These are phyloP conservation scores for Scorias spongiosa DNA, from an alignment of 2,329 filamentous ascomycete genomes.

Conservation along the genomic window DNA sequence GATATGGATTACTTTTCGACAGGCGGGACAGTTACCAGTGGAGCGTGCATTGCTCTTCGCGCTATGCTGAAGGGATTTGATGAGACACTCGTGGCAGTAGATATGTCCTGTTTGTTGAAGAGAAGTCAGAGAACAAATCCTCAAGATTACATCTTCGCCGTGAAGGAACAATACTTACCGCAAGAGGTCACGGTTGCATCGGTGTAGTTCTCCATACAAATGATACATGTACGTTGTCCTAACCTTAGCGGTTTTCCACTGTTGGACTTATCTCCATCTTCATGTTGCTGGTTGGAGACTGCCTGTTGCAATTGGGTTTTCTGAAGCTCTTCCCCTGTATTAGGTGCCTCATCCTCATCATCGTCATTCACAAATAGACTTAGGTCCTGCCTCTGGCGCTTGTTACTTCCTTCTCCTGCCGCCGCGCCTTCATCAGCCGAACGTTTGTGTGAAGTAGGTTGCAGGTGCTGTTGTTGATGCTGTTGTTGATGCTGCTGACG, in stretches of 20 bases:
- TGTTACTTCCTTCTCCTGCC: neutral
- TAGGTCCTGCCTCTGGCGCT: neutral
- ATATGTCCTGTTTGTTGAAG: slow-evolving; percentile 36
- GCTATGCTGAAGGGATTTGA: slow-evolving; percentile 42
- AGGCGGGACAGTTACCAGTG: slow-evolving; percentile 18
- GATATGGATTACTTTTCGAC: slow-evolving; percentile 25
- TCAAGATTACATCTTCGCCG: neutral
- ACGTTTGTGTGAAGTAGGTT: slow-evolving; percentile 1
- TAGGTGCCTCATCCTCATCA: slow-evolving; percentile 6
- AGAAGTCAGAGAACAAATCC: slow-evolving; percentile 1
- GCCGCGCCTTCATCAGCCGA: slow-evolving; percentile 1
- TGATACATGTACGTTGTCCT: slow-evolving; percentile 42
- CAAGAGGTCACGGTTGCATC: slow-evolving; percentile 45
- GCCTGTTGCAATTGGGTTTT: slow-evolving; percentile 13
- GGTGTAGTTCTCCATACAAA: slow-evolving; percentile 47
- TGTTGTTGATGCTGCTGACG: neutral
- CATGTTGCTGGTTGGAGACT: slow-evolving; percentile 11
- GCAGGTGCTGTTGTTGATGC: neutral
- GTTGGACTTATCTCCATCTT: slow-evolving; percentile 7
- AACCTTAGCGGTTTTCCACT: slow-evolving; percentile 14
- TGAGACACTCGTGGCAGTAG: slow-evolving; percentile 49
- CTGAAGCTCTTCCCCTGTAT: slow-evolving; percentile 21
- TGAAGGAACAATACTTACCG: slow-evolving; percentile 28
- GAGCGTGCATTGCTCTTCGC: slow-evolving; percentile 33
- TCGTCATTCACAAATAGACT: slow-evolving; percentile 2